Evolutionary conservation across 2,329 filamentous ascomycete species (phyloP).

Genomic region (Plenodomus biglobosus): DNA sequence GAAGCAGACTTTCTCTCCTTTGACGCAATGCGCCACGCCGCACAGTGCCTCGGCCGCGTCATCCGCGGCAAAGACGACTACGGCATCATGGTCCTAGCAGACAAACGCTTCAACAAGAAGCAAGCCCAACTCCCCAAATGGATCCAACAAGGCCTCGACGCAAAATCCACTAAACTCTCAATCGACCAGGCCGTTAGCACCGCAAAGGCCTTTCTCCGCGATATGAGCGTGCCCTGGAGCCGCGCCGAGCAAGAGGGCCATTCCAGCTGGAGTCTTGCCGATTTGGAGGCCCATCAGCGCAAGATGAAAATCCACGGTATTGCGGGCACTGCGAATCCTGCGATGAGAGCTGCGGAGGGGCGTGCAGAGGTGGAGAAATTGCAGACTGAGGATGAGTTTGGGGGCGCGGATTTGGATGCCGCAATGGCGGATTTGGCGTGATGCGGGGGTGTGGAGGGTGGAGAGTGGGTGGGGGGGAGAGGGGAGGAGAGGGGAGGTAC

Average conservation of each 20-base stretch:
- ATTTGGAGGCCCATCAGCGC: slow-evolving; percentile 76
- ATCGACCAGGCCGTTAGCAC: slow-evolving; percentile 92
- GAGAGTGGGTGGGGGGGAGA: background rate
- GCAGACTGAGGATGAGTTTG: slow-evolving; percentile 39
- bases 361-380: slow-evolving; percentile 27
- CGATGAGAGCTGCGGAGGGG: slow-evolving; percentile 39
- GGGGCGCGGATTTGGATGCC: slow-evolving; percentile 40
- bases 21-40: slow-evolving; percentile 98
- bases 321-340: slow-evolving; percentile 58
- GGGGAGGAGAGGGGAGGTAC: no score
- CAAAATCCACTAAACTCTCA: slow-evolving; percentile 84
- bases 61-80: slow-evolving; percentile 97
- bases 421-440: slow-evolving; percentile 38
- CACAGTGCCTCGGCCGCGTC: slow-evolving; percentile 93
- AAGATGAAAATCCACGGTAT: slow-evolving; percentile 71
- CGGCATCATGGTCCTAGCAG: slow-evolving; percentile 98
- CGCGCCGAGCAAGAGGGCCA: slow-evolving; percentile 85
- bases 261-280: slow-evolving; percentile 83
- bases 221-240: slow-evolving; percentile 89
- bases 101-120: slow-evolving; percentile 92
- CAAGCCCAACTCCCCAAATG: slow-evolving; percentile 88
- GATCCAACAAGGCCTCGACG: slow-evolving; percentile 86
- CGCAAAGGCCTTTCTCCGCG: slow-evolving; percentile 84
- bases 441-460: background rate
- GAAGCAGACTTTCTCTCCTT: slow-evolving; percentile 98